Evolutionary conservation across 768 basidiomycete species (phyloP), one percentile per base, ranked within the genome.

Genomic region (Dacryopinax spathularia): DNA sequence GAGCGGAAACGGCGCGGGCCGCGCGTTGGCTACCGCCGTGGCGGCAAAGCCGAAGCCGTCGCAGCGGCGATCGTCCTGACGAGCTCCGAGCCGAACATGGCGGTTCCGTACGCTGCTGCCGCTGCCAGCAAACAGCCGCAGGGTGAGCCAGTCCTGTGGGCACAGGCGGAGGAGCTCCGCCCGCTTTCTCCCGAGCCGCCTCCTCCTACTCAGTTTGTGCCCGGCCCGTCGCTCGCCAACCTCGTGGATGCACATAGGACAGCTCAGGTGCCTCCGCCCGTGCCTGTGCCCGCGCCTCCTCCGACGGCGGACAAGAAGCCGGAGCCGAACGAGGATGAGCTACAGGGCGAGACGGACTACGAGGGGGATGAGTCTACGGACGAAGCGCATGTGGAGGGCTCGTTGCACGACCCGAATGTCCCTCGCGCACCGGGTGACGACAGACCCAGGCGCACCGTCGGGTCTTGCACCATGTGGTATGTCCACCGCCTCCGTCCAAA

Each of bases 1-100:
- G 48, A 56, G 48, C 48, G 48, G 48, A 56, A 56, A 29, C 48
- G 48, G 48, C 48, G 48, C 25, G 48, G 48, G 7, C 48, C 48
- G 25, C 48, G 48, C 29, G 48, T 56, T 20, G 48, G 48, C 48
- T 56, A 56, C 48, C 48, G 48, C 48, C 48, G 48, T 56, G 48
- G 48, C 29, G 48, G 48, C 22, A 56, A 29, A 56, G 48, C 48
- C 48, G 48, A 56, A 56, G 48, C 48, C 48, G 48, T 56, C 22
- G 48, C 48, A 31, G 48, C 48, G 10, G 48, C 48, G 25, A 56
- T 56, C 29, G 48, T 56, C 18, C 29, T 56, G 13, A 56, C 48
- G 10, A 56, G 48, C 48, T n/a, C n/a, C n/a, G 25, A 56, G 31
- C 48, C 48, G 25, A 56, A 56, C 48, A 3, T 56, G 48, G 10